Conservation (phyloP, 2,329 filamentous ascomycete genomes). For the Cladobotryum mycophilum region DNA sequence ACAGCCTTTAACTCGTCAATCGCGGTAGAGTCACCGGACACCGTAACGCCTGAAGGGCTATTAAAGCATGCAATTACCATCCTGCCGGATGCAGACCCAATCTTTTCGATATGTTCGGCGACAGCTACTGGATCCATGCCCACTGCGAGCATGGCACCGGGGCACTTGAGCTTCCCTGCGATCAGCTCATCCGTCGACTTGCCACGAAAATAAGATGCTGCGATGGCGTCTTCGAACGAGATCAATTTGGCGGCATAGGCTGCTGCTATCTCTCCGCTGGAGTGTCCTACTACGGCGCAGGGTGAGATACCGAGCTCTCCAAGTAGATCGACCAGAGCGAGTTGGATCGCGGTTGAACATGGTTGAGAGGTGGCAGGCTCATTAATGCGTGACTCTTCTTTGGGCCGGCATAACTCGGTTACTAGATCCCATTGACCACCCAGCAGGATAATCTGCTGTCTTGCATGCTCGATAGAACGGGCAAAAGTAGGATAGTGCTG, state of each 20-base stretch:
- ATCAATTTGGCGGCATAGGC: constrained; percentile 24
- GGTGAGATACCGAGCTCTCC: constrained; percentile 22
- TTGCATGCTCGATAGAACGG: too few species aligned
- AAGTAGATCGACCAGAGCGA: constrained; percentile 32
- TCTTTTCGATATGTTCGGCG: too few species aligned
- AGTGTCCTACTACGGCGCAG: constrained; percentile 29
- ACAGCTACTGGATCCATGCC: constrained; percentile 12
- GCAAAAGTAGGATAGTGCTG: background rate
- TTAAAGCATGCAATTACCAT: too few species aligned
- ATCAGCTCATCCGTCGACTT: background rate
- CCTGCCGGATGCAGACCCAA: too few species aligned
- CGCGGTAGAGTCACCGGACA: too few species aligned
- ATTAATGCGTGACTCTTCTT: constrained; percentile 14
- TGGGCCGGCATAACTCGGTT: constrained; percentile 14
- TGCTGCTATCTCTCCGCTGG: constrained; percentile 34
- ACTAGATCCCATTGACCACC: constrained; percentile 11
- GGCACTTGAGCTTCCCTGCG: too few species aligned
- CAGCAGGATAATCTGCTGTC: background rate
- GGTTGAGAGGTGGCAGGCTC: constrained; percentile 28
- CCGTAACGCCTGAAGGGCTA: too few species aligned
- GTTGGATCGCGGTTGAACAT: constrained; percentile 35
- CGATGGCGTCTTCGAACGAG: constrained; percentile 24
- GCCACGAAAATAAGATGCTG: constrained; percentile 27
- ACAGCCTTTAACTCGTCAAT: too few species aligned
- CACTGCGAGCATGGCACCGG: constrained; percentile 1